A percentile compares a stretch with the other conserved stretches of the same genome.
Evolutionary conservation across 768 basidiomycete genomes (phyloP).

Genomic region (Tulasnella sp.): DNA sequence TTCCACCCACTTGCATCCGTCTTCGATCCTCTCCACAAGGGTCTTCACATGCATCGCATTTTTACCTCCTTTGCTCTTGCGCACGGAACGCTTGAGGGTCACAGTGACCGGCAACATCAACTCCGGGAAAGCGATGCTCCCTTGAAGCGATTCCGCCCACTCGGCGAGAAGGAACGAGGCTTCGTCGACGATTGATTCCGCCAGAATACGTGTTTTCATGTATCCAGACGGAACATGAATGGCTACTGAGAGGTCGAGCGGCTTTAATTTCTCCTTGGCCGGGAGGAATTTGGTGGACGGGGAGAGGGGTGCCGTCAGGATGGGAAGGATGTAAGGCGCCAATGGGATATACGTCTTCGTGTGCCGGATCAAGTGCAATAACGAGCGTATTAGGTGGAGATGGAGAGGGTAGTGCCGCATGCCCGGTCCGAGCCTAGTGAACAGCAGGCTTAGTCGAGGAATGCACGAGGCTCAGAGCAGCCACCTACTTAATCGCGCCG

Average conservation of each 20-base stretch:
- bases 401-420: slow-evolving; percentile 91
- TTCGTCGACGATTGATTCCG: slow-evolving; percentile 77
- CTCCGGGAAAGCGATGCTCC: slow-evolving; percentile 90
- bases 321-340: slow-evolving; percentile 74
- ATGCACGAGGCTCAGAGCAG: background rate
- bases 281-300: slow-evolving; percentile 60
- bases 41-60: slow-evolving; percentile 45
- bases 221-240: slow-evolving; percentile 86
- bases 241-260: slow-evolving; percentile 77
- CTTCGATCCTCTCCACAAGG: slow-evolving; percentile 79
- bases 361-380: slow-evolving; percentile 73
- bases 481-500: slow-evolving; percentile 78
- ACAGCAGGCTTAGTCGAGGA: background rate
- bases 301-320: slow-evolving; percentile 63
- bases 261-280: slow-evolving; percentile 56
- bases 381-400: slow-evolving; percentile 79
- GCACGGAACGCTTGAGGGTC: slow-evolving; percentile 58
- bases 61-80: slow-evolving; percentile 37
- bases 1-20: slow-evolving; percentile 70
- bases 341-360: slow-evolving; percentile 82
- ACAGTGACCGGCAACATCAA: slow-evolving; percentile 68
- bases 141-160: slow-evolving; percentile 71
- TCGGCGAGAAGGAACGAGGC: slow-evolving; percentile 65
- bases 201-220: slow-evolving; percentile 73
- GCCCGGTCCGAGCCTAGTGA: slow-evolving; percentile 70